A percentile compares a stretch with the other conserved stretches of the same genome.
Evolutionary conservation across 2,329 filamentous ascomycete species (phyloP).

Genomic region (Diplodia sapinea): DNA sequence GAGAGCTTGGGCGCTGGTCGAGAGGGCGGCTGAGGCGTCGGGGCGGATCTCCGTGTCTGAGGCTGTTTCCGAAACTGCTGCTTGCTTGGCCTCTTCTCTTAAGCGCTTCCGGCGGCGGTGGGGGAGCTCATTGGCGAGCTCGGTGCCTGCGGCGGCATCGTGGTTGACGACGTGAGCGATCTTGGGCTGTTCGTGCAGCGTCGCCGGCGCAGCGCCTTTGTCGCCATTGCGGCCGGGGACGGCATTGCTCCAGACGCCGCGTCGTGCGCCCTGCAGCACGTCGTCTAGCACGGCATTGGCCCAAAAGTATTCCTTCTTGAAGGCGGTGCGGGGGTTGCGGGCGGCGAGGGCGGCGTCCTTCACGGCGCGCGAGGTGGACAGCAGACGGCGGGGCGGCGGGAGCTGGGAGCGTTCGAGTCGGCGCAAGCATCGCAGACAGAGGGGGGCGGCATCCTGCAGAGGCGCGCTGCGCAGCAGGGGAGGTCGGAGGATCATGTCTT

Average conservation of each 20-base stretch:
- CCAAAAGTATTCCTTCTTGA: conserved; percentile 49
- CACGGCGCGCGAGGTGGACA: conserved; percentile 40
- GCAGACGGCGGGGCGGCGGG: conserved; percentile 38
- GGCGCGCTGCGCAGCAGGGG: conserved; percentile 41
- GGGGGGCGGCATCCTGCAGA: conserved; percentile 39
- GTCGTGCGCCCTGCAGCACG: conserved; percentile 39
- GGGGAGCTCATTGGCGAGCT: conserved; percentile 39
- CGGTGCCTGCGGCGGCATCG: conserved; percentile 33
- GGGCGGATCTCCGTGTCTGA: conserved; percentile 52
- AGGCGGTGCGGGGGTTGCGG: conserved; percentile 41
- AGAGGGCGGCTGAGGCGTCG: conserved; percentile 67
- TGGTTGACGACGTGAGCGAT: conserved; percentile 31
- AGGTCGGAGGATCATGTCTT: conserved; percentile 48
- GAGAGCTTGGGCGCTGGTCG: conserved; percentile 62
- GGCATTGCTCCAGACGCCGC: conserved; percentile 44
- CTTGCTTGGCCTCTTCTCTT: conserved; percentile 36
- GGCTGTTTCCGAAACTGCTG: conserved; percentile 24
- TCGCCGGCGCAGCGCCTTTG: conserved; percentile 31
- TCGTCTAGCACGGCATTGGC: conserved; percentile 45
- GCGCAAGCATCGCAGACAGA: conserved; percentile 46
- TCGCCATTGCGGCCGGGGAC: conserved; percentile 31
- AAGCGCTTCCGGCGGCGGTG: conserved; percentile 45
- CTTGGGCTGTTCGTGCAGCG: conserved; percentile 30
- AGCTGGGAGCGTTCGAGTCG: conserved; percentile 37
- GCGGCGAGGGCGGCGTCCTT: conserved; percentile 41